A percentile compares a stretch with the other conserved stretches of the same genome.
These are phyloP conservation scores for Suillus subaureus DNA, from an alignment of 768 basidiomycete genomes.

Conservation along the genomic window DNA sequence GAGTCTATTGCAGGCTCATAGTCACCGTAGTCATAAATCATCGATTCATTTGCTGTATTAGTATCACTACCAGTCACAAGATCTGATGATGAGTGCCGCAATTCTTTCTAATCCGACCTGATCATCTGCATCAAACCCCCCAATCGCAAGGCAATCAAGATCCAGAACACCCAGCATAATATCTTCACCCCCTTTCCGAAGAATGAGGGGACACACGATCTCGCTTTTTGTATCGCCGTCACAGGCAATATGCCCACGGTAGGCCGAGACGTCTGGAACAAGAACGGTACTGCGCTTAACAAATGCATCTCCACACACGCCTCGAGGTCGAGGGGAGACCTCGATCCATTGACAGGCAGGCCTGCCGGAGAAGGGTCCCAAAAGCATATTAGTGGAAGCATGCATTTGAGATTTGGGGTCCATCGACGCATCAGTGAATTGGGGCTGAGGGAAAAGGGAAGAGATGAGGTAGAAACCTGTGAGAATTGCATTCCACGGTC, in stretches of 20 bases:
- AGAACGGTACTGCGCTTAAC: constrained; percentile 55
- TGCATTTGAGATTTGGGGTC: constrained; percentile 6
- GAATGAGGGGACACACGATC: constrained; percentile 78
- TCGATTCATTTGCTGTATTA: constrained; percentile 17
- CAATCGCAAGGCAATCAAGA: constrained; percentile 75
- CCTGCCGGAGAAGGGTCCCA: constrained; percentile 89
- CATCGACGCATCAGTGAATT: constrained; percentile 15
- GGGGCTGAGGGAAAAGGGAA: constrained; percentile 58
- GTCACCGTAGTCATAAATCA: not conserved
- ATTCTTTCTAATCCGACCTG: constrained; percentile 75
- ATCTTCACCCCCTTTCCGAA: constrained; percentile 32
- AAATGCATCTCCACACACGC: constrained; percentile 87
- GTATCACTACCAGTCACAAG: constrained; percentile 65
- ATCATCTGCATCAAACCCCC: constrained; percentile 80
- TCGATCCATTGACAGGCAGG: constrained; percentile 89
- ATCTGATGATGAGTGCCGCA: constrained; percentile 58
- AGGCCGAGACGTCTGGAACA: constrained; percentile 77
- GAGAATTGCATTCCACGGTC: constrained; percentile 19
- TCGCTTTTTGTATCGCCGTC: constrained; percentile 91
- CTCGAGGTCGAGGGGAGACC: constrained; percentile 53
- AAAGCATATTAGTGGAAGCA: constrained; percentile 42
- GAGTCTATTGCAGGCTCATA: constrained; percentile 4
- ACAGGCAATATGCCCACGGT: constrained; percentile 94
- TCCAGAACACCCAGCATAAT: constrained; percentile 69
- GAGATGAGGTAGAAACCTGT: constrained; percentile 86